phyloP scores from a whole-genome alignment of 2,329 filamentous ascomycete genomes.

The Mollisiaceae sp. region DNA sequence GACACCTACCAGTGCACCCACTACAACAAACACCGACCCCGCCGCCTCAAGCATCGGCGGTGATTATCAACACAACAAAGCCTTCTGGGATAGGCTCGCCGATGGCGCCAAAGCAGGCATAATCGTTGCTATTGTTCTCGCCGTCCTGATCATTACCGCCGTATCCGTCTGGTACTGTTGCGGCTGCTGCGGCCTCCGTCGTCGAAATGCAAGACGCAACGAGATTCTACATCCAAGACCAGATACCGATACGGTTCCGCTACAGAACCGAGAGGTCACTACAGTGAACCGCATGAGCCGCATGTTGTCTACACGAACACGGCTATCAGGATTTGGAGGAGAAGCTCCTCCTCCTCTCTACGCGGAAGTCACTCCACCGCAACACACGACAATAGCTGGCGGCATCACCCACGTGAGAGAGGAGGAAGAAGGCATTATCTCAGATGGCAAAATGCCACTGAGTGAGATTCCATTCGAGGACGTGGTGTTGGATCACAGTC shows the following conservation, averaged over 20 bases:
- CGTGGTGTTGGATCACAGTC: conserved; percentile 32
- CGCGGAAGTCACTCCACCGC: conserved; percentile 32
- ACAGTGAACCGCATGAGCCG: conserved; percentile 16
- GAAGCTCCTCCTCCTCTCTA: conserved; percentile 34
- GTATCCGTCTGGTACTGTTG: conserved; percentile 33
- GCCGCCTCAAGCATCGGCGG: background rate
- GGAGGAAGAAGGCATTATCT: conserved; percentile 34
- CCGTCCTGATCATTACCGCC: conserved; percentile 22
- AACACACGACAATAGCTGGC: conserved; percentile 29
- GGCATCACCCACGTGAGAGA: conserved; percentile 28
- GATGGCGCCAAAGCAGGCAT: conserved; percentile 23
- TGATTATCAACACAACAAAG: background rate
- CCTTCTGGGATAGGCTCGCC: conserved; percentile 17
- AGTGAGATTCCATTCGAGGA: conserved; percentile 41
- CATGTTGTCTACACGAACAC: background rate
- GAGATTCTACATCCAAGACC: conserved; percentile 6
- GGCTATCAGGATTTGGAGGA: conserved; percentile 2
- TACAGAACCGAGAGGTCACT: conserved; percentile 8
- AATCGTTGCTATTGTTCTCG: conserved; percentile 18
- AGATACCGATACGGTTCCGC: conserved; percentile 8
- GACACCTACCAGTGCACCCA: background rate
- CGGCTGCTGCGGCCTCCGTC: conserved; percentile 32
- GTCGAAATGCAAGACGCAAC: conserved; percentile 11
- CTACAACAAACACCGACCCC: conserved; percentile 3
- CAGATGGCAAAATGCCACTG: conserved; percentile 39